Evolutionary conservation across 2,329 filamentous ascomycete species (phyloP).

Genomic region (Aureobasidium sp.): DNA sequence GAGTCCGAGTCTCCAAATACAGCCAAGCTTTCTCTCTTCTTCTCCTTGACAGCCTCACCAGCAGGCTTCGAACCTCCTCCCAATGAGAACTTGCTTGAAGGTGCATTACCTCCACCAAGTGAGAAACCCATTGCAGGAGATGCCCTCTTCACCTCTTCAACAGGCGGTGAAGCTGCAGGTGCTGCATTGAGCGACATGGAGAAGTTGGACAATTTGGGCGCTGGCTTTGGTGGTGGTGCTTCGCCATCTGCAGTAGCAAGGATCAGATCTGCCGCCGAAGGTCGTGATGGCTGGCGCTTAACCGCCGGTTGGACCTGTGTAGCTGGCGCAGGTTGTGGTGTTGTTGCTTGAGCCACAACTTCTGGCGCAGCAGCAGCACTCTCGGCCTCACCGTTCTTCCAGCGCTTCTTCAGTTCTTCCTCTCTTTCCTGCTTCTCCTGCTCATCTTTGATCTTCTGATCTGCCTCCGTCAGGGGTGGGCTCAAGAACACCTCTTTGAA

Average conservation of each 20-base stretch:
- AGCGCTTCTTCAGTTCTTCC: slow-evolving; percentile 40
- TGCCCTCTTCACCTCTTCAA: slow-evolving; percentile 1
- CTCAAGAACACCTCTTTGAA: slow-evolving; percentile 64
- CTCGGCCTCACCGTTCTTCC: slow-evolving; percentile 31
- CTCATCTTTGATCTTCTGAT: slow-evolving; percentile 33
- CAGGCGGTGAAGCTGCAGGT: not conserved
- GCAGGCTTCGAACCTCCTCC: not conserved
- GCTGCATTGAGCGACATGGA: slow-evolving; percentile 12
- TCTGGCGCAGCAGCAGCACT: slow-evolving; percentile 21
- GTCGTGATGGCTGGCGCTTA: slow-evolving; percentile 25
- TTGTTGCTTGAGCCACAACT: slow-evolving; percentile 11
- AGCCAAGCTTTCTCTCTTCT: slow-evolving; percentile 62
- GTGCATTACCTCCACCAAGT: slow-evolving; percentile 7
- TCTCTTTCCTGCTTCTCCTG: slow-evolving; percentile 25
- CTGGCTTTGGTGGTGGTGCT: slow-evolving; percentile 11
- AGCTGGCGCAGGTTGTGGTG: slow-evolving; percentile 10
- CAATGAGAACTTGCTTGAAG: not conserved
- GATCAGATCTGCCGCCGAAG: slow-evolving; percentile 17
- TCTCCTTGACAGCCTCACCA: slow-evolving; percentile 33
- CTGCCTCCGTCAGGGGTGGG: slow-evolving; percentile 45
- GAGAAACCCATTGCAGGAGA: slow-evolving; percentile 21
- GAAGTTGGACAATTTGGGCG: slow-evolving; percentile 19
- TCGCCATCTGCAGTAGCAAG: slow-evolving; percentile 3
- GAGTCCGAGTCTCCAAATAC: slow-evolving; percentile 78
- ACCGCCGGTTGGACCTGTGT: slow-evolving; percentile 30